Base-by-base conservation (phyloP, 2,329 filamentous ascomycete genomes). In the Chaetomium olivaceum region DNA sequence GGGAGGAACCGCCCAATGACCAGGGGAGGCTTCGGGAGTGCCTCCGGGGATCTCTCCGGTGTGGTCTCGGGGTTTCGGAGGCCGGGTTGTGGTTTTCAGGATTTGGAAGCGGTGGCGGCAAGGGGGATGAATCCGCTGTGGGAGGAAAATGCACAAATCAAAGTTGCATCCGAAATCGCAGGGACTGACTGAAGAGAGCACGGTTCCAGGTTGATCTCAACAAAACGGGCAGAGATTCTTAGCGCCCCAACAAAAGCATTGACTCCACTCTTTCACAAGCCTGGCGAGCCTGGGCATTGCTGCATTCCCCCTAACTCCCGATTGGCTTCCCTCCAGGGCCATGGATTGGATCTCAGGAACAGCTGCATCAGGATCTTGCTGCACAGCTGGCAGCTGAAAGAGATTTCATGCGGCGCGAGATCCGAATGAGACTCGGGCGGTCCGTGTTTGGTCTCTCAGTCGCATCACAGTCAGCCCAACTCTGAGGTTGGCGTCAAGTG, bases 211-310 rank as follows among this genome's bases (percentile, higher is more conserved):
- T 23, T 21, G n/a, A 23, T 5, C 65, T 62, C 62, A 64, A 67
- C 62, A 67, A 67, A 67, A 67, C n/a, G 5, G 50, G 27, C 61
- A 58, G 23, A 52, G 48, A 8, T 48, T 29, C 29, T 52, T 64
- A 64, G 65, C 62, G 48, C 36, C 61, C 65, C 65, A 67, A 59
- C 64, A 62, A 58, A 58, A 58, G 55, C 43, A 7, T 2, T 2
- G 4, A 12, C 48, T 33, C 58, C 58, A 61, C 62, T 59, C 58
- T 54, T 50, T 46, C 56, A 59, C 56, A 55, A 31, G 56, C 56
- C 16, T 14, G 6, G 19, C 27, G 33, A 36, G 25, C 14, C 31
- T 31, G 31, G 39, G 39, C 31, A 48, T 55, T 55, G n/a, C 7
- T 21, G 7, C 39, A 48, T n/a, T 21, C 16, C 9, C 9, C 23